Evolutionary conservation across 345 rosid genomes (phyloP).

Genomic region (Turnera subulata): DNA sequence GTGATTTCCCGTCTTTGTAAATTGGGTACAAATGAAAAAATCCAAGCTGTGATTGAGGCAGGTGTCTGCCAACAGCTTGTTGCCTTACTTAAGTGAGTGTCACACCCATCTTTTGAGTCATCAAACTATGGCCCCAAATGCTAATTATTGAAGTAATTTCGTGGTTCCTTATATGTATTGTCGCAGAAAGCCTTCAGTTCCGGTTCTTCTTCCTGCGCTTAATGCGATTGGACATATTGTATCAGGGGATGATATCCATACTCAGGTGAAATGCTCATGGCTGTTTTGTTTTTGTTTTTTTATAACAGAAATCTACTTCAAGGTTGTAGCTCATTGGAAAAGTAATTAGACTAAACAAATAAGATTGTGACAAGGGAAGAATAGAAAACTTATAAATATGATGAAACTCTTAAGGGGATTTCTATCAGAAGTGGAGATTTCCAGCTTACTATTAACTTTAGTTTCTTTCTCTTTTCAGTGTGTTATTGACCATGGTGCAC

Average conservation of each 20-base stretch:
- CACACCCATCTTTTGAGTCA: too few species aligned
- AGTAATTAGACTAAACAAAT: too few species aligned
- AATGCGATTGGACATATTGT: constrained; percentile 30
- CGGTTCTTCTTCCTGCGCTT: constrained; percentile 29
- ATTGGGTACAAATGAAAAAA: constrained; percentile 31
- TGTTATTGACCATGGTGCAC: constrained; percentile 19
- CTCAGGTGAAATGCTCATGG: constrained; percentile 16
- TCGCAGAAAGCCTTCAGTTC: constrained; percentile 21
- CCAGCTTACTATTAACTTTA: too few species aligned
- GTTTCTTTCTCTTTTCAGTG: constrained; percentile 5
- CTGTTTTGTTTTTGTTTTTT: too few species aligned
- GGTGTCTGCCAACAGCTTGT: constrained; percentile 24
- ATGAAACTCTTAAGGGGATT: too few species aligned
- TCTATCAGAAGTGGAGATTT: too few species aligned
- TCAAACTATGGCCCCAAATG: too few species aligned
- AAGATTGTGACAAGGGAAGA: too few species aligned
- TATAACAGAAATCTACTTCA: too few species aligned
- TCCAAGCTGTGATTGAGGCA: constrained; percentile 30
- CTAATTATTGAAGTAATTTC: neutral
- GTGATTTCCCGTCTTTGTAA: constrained; percentile 29
- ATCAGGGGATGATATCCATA: constrained; percentile 30
- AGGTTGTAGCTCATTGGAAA: too few species aligned
- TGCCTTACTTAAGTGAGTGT: constrained; percentile 21
- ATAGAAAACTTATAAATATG: too few species aligned
- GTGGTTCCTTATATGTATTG: neutral